Base-by-base conservation (phyloP, 495 filamentous ascomycete genomes). In the Chlorociboria aeruginascens region DNA sequence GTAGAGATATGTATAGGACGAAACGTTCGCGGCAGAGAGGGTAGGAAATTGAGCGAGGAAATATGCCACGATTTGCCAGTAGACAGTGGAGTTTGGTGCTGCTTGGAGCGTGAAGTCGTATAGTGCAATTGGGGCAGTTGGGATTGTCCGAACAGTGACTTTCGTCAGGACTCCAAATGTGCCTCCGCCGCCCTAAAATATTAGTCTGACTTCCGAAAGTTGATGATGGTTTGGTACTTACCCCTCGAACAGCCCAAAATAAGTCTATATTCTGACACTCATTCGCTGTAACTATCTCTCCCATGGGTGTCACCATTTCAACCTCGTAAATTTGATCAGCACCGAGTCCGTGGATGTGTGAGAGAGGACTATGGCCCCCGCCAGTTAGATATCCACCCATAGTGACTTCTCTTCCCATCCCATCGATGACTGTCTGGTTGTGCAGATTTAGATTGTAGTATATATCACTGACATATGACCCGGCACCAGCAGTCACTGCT, bases 241-340 rank as follows among this genome's bases (percentile, higher is more conserved):
- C 66, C 1, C 79, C 81, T 32, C 72, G 68, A 16, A 83, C 64
- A 11, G 81, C 81, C 79, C 77, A 83, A 58, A 78, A 83, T 6
- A 85, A 55, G 55, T 84, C 81, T 2, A 63, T 37, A 48, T 81
- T 70, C 48, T 74, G 62, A 46, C 68, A 71, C 37, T 71, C 70
- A 42, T 72, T 76, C 8, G 71, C 74, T 0, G 62, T 69, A 20
- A 81, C 41, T 13, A 75, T 63, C 3, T 72, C 60, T 0, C 81
- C 79, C 0, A 38, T 47, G 0, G 71, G 71, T 3, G 73, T 75
- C 7, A 85, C 69, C 0, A 84, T 63, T 40, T 80, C 72, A 63
- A 73, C 73, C 49, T 78, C 66, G 4, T 83, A 64, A 0, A 77
- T 69, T 31, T 78, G 68, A 54, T 85, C 82, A 2, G 78, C 75